A percentile compares a stretch with the other conserved stretches of the same genome.
Conservation (phyloP, 2,329 filamentous ascomycete genomes). For the Alternaria conjuncta region DNA sequence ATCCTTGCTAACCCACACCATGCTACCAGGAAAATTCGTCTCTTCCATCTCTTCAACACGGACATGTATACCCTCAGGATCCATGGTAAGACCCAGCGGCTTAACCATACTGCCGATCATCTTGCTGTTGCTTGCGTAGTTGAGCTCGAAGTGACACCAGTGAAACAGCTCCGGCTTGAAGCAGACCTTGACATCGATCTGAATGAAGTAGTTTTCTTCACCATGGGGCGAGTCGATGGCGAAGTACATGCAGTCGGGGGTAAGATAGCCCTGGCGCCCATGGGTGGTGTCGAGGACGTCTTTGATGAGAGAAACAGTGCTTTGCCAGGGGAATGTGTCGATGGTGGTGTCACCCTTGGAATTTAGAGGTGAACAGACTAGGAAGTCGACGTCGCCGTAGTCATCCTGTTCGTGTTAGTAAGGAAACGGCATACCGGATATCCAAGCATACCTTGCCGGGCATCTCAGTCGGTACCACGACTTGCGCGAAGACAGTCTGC, state of each 20-base stretch:
- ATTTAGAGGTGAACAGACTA: slow-evolving; percentile 23
- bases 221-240: slow-evolving; percentile 19
- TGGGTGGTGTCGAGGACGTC: slow-evolving; percentile 20
- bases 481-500: slow-evolving; percentile 26
- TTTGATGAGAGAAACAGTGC: slow-evolving; percentile 22
- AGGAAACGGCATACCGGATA: no score
- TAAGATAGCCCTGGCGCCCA: slow-evolving; percentile 22
- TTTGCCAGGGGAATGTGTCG: slow-evolving; percentile 17
- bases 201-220: slow-evolving; percentile 21
- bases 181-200: slow-evolving; percentile 38
- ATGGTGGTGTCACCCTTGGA: not conserved
- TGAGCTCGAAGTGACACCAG: slow-evolving; percentile 30
- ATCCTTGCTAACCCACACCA: slow-evolving; percentile 30
- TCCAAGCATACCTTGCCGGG: slow-evolving; percentile 19
- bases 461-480: slow-evolving; percentile 34
- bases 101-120: slow-evolving; percentile 36
- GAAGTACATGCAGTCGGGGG: slow-evolving; percentile 30
- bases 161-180: slow-evolving; percentile 22
- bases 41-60: slow-evolving; percentile 34
- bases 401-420: not conserved
- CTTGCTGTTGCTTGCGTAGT: slow-evolving; percentile 32
- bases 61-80: slow-evolving; percentile 30
- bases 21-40: slow-evolving; percentile 26
- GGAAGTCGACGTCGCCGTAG: slow-evolving; percentile 35
- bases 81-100: slow-evolving; percentile 32